These are phyloP conservation scores for Chlorella ohadii DNA, from an alignment of 139 green algal species.

Conservation along the genomic window DNA sequence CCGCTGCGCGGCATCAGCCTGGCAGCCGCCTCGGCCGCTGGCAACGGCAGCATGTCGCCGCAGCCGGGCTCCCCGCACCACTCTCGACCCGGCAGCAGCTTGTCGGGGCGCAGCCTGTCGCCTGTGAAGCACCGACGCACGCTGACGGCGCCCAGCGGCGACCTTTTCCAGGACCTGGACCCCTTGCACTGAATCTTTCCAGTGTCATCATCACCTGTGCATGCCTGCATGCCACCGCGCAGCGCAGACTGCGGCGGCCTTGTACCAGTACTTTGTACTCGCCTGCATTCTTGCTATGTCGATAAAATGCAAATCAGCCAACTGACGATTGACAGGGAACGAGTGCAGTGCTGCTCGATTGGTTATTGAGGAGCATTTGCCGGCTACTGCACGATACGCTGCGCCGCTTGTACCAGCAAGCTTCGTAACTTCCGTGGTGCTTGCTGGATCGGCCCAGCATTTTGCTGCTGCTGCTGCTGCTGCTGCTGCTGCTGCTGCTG, in stretches of 20 bases:
- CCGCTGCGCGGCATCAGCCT: not conserved
- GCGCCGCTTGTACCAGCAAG: too few relatives aligned
- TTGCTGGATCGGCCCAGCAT: too few relatives aligned
- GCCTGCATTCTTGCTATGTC: too few relatives aligned
- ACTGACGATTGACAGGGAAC: too few relatives aligned
- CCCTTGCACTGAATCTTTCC: slow-evolving; percentile 12
- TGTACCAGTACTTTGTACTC: too few relatives aligned
- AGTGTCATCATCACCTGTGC: too few relatives aligned
- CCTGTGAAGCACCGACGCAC: slow-evolving; percentile 7
- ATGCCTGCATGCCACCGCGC: too few relatives aligned
- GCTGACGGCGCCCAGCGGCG: not conserved
- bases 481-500: not conserved
- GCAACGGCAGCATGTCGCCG: not conserved
- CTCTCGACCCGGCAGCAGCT: not conserved
- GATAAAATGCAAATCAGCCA: too few relatives aligned
- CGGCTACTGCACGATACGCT: too few relatives aligned
- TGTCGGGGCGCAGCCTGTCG: not conserved
- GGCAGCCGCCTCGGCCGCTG: not conserved
- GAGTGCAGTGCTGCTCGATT: too few relatives aligned
- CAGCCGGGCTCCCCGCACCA: slow-evolving; percentile 14
- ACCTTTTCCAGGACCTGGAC: slow-evolving; percentile 23
- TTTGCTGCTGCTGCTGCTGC: not conserved
- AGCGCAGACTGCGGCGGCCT: too few relatives aligned
- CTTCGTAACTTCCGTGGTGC: too few relatives aligned
- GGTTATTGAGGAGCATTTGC: not conserved